These are phyloP conservation scores for Geopyxis carbonaria DNA, from an alignment of 495 filamentous ascomycete genomes.

Conservation along the genomic window DNA sequence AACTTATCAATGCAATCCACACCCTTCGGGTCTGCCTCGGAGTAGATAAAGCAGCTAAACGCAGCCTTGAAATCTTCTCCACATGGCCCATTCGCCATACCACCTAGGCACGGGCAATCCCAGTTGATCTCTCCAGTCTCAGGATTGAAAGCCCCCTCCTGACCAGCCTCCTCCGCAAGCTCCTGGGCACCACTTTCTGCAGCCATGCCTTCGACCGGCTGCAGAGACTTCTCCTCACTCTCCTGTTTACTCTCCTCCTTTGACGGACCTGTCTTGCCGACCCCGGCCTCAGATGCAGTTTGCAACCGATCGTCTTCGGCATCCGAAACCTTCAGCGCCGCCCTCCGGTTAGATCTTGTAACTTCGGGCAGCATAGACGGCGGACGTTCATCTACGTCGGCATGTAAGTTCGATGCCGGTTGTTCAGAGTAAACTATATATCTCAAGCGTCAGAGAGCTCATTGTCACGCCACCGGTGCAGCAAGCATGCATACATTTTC, in stretches of 20 bases:
- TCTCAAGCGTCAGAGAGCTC: neutral
- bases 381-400: no score
- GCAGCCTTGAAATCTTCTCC: slow-evolving; percentile 86
- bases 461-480: no score
- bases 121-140: slow-evolving; percentile 99
- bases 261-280: slow-evolving; percentile 23
- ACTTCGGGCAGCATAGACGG: slow-evolving; percentile 1
- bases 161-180: slow-evolving; percentile 60
- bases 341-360: slow-evolving; percentile 7
- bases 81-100: slow-evolving; percentile 89
- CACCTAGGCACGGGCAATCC: slow-evolving; percentile 94
- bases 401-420: neutral
- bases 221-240: slow-evolving; percentile 17
- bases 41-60: slow-evolving; percentile 95
- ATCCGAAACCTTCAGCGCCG: slow-evolving; percentile 16
- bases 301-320: slow-evolving; percentile 31
- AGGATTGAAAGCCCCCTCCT: slow-evolving; percentile 87
- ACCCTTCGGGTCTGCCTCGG: slow-evolving; percentile 88
- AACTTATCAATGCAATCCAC: slow-evolving; percentile 98
- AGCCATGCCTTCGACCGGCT: slow-evolving; percentile 7
- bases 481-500: slow-evolving; percentile 58
- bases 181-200: slow-evolving; percentile 31
- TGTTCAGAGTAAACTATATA: neutral
- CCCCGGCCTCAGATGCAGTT: slow-evolving; percentile 29
- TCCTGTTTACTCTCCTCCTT: slow-evolving; percentile 18